These are phyloP conservation scores for Globisporangium uncinulatum DNA, from an alignment of 352 stramenopile genomes.

Conservation along the genomic window DNA sequence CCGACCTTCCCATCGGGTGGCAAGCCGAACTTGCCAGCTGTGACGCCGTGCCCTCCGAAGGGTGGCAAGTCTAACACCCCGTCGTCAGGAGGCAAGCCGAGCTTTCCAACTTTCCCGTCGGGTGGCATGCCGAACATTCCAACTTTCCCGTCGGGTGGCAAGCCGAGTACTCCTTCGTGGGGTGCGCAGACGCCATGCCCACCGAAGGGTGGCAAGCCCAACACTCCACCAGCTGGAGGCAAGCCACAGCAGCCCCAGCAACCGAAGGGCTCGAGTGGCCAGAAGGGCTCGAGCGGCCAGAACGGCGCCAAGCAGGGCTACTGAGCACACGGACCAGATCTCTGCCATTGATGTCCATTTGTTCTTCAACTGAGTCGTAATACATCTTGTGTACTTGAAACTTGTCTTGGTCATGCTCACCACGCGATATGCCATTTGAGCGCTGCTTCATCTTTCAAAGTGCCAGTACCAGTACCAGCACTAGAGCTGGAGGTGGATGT, in stretches of 20 bases:
- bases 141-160: conserved; percentile 1
- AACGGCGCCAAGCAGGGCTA: conserved; percentile 8
- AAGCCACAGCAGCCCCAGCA: conserved; percentile 4
- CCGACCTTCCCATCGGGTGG: background rate
- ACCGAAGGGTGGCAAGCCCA: conserved; percentile 5
- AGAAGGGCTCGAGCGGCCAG: conserved; percentile 1
- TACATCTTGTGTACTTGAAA: conserved; percentile 5
- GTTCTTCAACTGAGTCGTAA: background rate
- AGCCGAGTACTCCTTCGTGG: background rate
- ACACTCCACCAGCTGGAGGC: background rate
- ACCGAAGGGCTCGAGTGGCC: conserved; percentile 1
- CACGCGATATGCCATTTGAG: no score
- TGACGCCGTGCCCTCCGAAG: background rate
- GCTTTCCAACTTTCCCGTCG: conserved; percentile 1
- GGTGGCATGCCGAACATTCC: conserved; percentile 4
- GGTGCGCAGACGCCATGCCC: conserved; percentile 6
- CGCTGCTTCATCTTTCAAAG: no score
- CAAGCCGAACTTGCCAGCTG: background rate
- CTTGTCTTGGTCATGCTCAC: background rate
- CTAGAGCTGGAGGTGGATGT: no score
- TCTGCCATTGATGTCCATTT: conserved; percentile 1
- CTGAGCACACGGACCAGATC: background rate
- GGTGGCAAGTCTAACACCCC: background rate
- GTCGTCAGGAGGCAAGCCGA: background rate
- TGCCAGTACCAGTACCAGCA: no score